These are phyloP conservation scores for Actinomortierella wolfii DNA, from an alignment of 371 early-diverging fungal species.

Conservation along the genomic window DNA sequence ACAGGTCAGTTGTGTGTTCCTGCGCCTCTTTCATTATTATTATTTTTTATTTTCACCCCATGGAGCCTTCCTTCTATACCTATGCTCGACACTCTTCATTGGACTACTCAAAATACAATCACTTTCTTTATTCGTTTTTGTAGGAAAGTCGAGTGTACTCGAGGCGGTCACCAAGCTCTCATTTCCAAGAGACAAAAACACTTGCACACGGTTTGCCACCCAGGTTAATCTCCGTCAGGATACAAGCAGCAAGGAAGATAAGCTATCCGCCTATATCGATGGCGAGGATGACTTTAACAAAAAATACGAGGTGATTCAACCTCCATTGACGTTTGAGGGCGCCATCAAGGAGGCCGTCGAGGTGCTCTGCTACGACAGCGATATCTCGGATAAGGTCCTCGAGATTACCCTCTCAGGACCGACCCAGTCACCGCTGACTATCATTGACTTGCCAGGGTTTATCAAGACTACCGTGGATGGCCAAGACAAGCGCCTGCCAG, in stretches of 20 bases:
- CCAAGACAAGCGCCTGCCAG: slow-evolving; percentile 1
- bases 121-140: too few species aligned
- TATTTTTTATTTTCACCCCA: too few species aligned
- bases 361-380: background rate
- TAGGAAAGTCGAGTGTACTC: slow-evolving; percentile 31
- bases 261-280: slow-evolving; percentile 9
- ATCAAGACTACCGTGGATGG: slow-evolving; percentile 5
- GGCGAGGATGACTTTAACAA: slow-evolving; percentile 9
- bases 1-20: too few species aligned
- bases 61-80: too few species aligned
- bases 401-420: slow-evolving; percentile 10
- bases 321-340: background rate
- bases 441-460: slow-evolving; percentile 9
- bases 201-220: slow-evolving; percentile 23
- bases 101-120: too few species aligned
- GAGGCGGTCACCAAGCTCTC: slow-evolving; percentile 22
- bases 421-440: slow-evolving; percentile 9
- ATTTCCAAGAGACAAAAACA: slow-evolving; percentile 17
- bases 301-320: background rate
- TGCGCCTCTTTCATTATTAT: too few species aligned
- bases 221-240: slow-evolving; percentile 15
- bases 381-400: slow-evolving; percentile 7
- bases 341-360: slow-evolving; percentile 7
- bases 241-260: background rate
- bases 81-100: too few species aligned